A percentile compares a stretch with the other conserved stretches of the same genome.
Conservation (phyloP, 305 asterid genomes). For the Andrographis paniculata region DNA sequence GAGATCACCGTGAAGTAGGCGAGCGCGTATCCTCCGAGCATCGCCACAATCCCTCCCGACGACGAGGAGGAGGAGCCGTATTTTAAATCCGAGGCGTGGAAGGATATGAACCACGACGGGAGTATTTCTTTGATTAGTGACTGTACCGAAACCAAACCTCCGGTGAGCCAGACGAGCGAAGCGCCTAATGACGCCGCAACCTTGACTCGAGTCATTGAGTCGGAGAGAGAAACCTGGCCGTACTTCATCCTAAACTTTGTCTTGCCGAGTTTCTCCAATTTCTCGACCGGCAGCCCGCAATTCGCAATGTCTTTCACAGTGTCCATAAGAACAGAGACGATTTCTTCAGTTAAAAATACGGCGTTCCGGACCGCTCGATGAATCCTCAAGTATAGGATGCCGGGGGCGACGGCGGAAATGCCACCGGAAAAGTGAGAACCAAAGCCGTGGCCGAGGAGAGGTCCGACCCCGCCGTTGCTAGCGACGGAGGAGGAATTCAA, state of each 20-base stretch:
- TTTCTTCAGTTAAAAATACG: slow-evolving; percentile 74
- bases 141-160: slow-evolving; percentile 56
- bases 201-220: slow-evolving; percentile 66
- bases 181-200: slow-evolving; percentile 88
- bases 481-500: slow-evolving; percentile 45
- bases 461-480: slow-evolving; percentile 74
- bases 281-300: slow-evolving; percentile 48
- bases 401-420: slow-evolving; percentile 86
- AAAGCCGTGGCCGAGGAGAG: slow-evolving; percentile 91
- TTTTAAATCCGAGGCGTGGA: slow-evolving; percentile 36
- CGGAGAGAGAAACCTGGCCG: slow-evolving; percentile 82
- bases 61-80: slow-evolving; percentile 32
- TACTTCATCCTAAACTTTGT: slow-evolving; percentile 47
- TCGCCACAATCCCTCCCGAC: slow-evolving; percentile 53
- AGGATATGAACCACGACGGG: slow-evolving; percentile 86
- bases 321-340: slow-evolving; percentile 64
- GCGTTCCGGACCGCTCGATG: slow-evolving; percentile 76
- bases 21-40: slow-evolving; percentile 80
- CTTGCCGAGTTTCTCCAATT: slow-evolving; percentile 54
- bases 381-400: slow-evolving; percentile 73
- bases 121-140: slow-evolving; percentile 64
- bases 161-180: slow-evolving; percentile 78
- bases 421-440: slow-evolving; percentile 78
- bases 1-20: slow-evolving; percentile 62
- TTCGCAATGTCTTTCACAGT: slow-evolving; percentile 64